phyloP scores from a whole-genome alignment of 2,329 filamentous ascomycete species.

The Pezicula rhizophila region DNA sequence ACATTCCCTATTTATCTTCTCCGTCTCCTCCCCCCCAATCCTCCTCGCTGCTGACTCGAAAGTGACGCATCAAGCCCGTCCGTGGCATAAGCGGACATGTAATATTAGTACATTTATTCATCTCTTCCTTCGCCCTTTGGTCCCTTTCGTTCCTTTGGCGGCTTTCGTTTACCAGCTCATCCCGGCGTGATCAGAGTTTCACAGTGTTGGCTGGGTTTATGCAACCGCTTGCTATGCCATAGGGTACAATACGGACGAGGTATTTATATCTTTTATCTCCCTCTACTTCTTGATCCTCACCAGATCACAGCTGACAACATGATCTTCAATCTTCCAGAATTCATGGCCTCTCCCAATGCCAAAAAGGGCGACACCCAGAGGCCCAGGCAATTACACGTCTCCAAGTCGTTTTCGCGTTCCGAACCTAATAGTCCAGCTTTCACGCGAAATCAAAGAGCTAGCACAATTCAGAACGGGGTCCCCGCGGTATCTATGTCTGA shows the following conservation, averaged over 20 bases:
- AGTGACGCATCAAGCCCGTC: neutral
- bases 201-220: conserved; percentile 22
- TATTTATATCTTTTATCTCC: conserved; percentile 8
- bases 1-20: too few species aligned
- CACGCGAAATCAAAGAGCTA: conserved; percentile 21
- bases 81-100: conserved; percentile 14
- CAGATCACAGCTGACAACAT: conserved; percentile 22
- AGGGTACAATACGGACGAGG: conserved; percentile 11
- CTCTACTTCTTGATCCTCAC: conserved; percentile 9
- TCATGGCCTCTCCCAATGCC: conserved; percentile 23
- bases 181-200: conserved; percentile 23
- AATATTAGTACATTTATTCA: conserved; percentile 10
- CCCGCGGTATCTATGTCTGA: conserved; percentile 11
- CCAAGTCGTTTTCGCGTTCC: conserved; percentile 32
- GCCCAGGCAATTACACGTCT: conserved; percentile 28
- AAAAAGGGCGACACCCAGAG: conserved; percentile 19
- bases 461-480: conserved; percentile 25
- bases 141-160: conserved; percentile 10
- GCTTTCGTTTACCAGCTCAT: conserved; percentile 20
- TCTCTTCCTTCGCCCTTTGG: conserved; percentile 6
- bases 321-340: conserved; percentile 23
- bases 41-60: neutral
- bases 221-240: conserved; percentile 9
- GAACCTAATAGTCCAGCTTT: conserved; percentile 19
- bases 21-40: too few species aligned